Conservation (phyloP, 1,139 yeast genomes). For the Saccharomyces hybrid region DNA sequence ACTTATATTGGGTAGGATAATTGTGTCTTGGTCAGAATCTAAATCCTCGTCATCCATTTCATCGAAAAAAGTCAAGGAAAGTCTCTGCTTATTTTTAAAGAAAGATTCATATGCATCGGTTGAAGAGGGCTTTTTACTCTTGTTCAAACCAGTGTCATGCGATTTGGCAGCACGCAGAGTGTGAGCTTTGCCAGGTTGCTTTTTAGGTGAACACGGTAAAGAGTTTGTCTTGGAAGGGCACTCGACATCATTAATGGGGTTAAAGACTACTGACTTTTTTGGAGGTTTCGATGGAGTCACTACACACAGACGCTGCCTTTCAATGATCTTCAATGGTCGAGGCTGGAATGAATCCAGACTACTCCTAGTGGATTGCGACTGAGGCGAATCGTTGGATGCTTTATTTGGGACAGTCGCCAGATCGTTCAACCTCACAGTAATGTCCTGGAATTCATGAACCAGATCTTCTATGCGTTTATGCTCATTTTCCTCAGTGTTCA, state of each 20-base stretch:
- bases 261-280: not conserved
- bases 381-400: slow-evolving; percentile 8
- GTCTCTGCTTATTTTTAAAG: slow-evolving; percentile 28
- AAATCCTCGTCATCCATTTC: slow-evolving; percentile 17
- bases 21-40: slow-evolving; percentile 30
- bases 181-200: slow-evolving; percentile 5
- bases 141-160: slow-evolving; percentile 23
- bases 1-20: slow-evolving; percentile 14
- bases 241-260: slow-evolving; percentile 2
- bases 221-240: slow-evolving; percentile 8
- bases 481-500: slow-evolving; percentile 6
- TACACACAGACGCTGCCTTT: slow-evolving; percentile 12
- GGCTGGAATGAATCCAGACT: slow-evolving; percentile 23
- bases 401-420: slow-evolving; percentile 11
- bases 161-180: slow-evolving; percentile 23
- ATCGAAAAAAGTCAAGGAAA: slow-evolving; percentile 28
- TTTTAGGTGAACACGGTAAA: slow-evolving; percentile 17
- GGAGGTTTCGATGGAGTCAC: slow-evolving; percentile 6
- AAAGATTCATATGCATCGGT: slow-evolving; percentile 14
- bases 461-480: slow-evolving; percentile 18
- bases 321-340: slow-evolving; percentile 27
- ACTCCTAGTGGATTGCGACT: slow-evolving; percentile 16
- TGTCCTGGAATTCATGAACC: slow-evolving; percentile 24
- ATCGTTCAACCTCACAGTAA: slow-evolving; percentile 22
- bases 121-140: slow-evolving; percentile 7